Conservation (phyloP, 768 basidiomycete genomes). For the Lentinula edodes region DNA sequence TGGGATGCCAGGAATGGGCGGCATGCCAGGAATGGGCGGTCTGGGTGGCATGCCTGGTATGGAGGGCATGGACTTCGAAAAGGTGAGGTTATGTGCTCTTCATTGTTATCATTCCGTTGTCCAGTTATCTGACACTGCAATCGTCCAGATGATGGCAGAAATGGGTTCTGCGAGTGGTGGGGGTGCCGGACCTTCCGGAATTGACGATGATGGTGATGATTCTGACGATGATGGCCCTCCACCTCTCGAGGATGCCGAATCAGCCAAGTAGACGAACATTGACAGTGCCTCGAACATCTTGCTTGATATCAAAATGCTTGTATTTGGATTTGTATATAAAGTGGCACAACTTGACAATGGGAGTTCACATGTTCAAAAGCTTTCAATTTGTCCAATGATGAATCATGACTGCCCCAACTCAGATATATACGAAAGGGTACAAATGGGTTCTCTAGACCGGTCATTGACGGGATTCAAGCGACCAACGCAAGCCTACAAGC, state of each 20-base stretch:
- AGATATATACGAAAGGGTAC: too few relatives aligned
- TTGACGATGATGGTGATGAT: conserved; percentile 30
- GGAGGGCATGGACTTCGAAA: conserved; percentile 56
- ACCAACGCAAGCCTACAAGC: too few relatives aligned
- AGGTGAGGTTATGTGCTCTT: conserved; percentile 32
- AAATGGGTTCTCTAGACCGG: too few relatives aligned
- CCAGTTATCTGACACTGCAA: background rate
- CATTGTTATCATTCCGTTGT: conserved; percentile 4
- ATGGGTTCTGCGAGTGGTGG: conserved; percentile 31
- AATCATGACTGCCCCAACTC: background rate
- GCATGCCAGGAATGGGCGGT: conserved; percentile 41
- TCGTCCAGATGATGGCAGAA: conserved; percentile 43
- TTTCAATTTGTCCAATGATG: background rate
- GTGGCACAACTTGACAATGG: background rate
- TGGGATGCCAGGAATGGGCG: conserved; percentile 40
- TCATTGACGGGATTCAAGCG: too few relatives aligned
- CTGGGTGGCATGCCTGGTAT: conserved; percentile 37
- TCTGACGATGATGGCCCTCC: conserved; percentile 68
- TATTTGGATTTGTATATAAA: background rate
- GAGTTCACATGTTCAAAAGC: background rate
- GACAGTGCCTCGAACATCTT: background rate
- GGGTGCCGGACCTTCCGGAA: conserved; percentile 14
- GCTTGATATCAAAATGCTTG: background rate
- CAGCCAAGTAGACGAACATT: conserved; percentile 27
- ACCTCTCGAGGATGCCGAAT: conserved; percentile 68